Conservation (phyloP, 164 flowering plant genomes). For the Malania oleifera region DNA sequence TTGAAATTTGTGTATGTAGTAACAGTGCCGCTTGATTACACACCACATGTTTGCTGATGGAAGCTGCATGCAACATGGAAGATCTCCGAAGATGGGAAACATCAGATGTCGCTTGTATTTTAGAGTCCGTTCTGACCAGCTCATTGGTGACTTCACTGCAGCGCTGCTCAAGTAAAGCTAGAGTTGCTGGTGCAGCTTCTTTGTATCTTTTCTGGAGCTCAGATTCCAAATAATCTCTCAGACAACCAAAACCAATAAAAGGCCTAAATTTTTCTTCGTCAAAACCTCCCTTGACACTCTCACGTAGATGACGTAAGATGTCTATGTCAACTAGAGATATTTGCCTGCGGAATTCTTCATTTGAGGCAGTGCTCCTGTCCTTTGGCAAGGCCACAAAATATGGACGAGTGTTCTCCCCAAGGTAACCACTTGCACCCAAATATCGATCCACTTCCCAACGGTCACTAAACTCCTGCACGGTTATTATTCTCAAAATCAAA, state of each 20-base stretch:
- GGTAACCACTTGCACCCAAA: constrained; percentile 93
- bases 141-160: constrained; percentile 71
- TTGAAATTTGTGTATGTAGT: background rate
- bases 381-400: constrained; percentile 93
- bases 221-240: constrained; percentile 77
- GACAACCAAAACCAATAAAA: constrained; percentile 71
- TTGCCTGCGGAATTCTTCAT: constrained; percentile 92
- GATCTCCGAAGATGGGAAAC: constrained; percentile 76
- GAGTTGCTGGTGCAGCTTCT: constrained; percentile 95
- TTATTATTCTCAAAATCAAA: constrained; percentile 2
- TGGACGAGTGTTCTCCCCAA: constrained; percentile 82
- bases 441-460: constrained; percentile 98
- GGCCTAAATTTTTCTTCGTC: constrained; percentile 85
- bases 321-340: constrained; percentile 85
- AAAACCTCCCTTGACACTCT: constrained; percentile 84
- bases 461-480: constrained; percentile 80
- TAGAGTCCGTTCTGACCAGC: constrained; percentile 56
- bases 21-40: constrained; percentile 1
- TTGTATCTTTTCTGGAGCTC: constrained; percentile 93
- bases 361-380: constrained; percentile 67
- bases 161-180: constrained; percentile 92
- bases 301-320: constrained; percentile 65
- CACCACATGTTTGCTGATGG: constrained; percentile 84
- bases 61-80: constrained; percentile 89
- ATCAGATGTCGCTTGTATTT: constrained; percentile 84